phyloP scores from a whole-genome alignment of 306 rosid species.

The Inga oerstediana region DNA sequence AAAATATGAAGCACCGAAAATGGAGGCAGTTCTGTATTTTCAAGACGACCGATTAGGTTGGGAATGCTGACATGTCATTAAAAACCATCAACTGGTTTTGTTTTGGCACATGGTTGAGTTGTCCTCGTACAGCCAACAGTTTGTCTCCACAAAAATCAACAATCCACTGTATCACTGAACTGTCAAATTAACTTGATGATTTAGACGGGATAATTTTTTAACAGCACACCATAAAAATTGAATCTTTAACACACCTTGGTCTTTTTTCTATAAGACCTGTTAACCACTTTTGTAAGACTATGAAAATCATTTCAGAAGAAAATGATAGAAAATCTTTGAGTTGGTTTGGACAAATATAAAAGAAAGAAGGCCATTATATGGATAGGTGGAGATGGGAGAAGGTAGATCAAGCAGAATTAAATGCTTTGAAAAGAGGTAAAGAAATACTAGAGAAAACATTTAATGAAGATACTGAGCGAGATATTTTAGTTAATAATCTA shows the following conservation, averaged over 20 bases:
- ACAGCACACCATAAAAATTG: too few species aligned
- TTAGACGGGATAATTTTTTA: background rate
- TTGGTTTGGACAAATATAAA: too few species aligned
- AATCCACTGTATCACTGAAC: background rate
- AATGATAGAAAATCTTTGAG: too few species aligned
- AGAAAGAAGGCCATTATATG: too few species aligned
- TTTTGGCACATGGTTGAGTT: background rate
- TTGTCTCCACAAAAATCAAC: background rate
- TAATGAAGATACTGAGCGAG: too few species aligned
- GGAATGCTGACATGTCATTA: conserved; percentile 1
- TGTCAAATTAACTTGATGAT: background rate
- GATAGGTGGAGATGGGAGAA: too few species aligned
- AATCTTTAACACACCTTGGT: background rate
- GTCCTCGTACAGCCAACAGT: background rate
- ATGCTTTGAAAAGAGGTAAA: too few species aligned
- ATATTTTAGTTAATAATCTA: too few species aligned
- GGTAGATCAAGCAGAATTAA: too few species aligned
- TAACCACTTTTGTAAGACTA: background rate
- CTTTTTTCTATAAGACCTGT: background rate
- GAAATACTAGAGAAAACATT: too few species aligned
- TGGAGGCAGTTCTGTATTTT: conserved; percentile 1
- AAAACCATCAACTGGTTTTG: background rate
- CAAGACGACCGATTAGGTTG: conserved; percentile 39
- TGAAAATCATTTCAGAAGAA: background rate
- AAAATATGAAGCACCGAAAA: conserved; percentile 20